Evolutionary conservation across 2,329 filamentous ascomycete genomes (phyloP), one percentile per base, ranked within the genome.

Genomic region (Xylogone sp.): DNA sequence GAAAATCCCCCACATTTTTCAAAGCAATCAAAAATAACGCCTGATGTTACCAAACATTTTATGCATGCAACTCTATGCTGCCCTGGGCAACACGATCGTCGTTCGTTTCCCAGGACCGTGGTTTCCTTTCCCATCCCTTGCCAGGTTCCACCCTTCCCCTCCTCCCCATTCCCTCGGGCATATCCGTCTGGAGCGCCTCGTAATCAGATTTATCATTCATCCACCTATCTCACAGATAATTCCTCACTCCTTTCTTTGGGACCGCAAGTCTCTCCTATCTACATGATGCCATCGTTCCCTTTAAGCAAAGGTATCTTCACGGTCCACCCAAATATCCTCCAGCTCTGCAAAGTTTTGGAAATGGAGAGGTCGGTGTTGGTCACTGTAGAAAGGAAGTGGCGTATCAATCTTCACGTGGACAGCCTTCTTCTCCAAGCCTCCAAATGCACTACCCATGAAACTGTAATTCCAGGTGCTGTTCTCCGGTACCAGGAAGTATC

Each of bases 271-370:
- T 18, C 44, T 8, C 20, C 21, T 12, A 21, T 52, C 42, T 43
- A 48, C 45, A 43, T 34, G 27, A 16, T 19, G 34, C 13, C 13
- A 43, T 27, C 21, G 2, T 34, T 39, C 45, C 46, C 31, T 59
- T 77, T 81, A 97, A 62, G 90, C 93, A 75, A 99, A 96, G 69
- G 92, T 93, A 74, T 99, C 93, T 57, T 83, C 83, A 63, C 91
- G 80, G 70, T 99, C 94, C 45, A 97, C 92, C 83, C 92, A 96
- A 42, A 96, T 88, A 71, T 99, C 93, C 74, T 99, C 94, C 68
- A 99, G 72, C 75, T 99, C 93, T 1, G 92, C 90, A 73, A 99
- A 99, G 71, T 91, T 96, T 69, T 93, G 87, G 81, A 99, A 99
- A 74, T 99, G 94, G 51, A 97, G 75, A 16, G 93, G 92, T 21